These are phyloP conservation scores for Melampsora americana DNA, from an alignment of 1,284 basidiomycete species.

Conservation along the genomic window DNA sequence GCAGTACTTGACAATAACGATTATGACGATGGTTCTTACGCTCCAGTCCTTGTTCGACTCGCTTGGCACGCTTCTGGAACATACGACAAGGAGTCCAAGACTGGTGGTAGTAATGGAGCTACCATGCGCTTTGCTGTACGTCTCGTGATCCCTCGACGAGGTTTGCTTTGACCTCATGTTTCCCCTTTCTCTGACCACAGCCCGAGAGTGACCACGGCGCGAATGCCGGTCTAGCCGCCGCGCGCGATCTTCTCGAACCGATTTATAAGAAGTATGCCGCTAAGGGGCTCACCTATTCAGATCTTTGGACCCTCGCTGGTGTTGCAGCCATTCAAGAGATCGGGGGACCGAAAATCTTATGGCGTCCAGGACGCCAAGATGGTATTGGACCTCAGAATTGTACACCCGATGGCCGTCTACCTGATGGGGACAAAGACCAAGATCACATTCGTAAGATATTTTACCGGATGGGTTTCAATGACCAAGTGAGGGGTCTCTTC, in stretches of 20 bases:
- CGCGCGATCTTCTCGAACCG: constrained; percentile 48
- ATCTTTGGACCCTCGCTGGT: constrained; percentile 56
- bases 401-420: constrained; percentile 90
- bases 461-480: constrained; percentile 66
- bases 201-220: constrained; percentile 51
- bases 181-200: constrained; percentile 3
- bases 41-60: constrained; percentile 83
- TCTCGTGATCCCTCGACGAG: background rate
- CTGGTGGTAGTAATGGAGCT: constrained; percentile 49
- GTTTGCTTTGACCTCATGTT: background rate
- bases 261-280: constrained; percentile 49
- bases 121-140: constrained; percentile 49
- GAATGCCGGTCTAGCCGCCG: constrained; percentile 45
- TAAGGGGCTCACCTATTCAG: constrained; percentile 47
- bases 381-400: constrained; percentile 52
- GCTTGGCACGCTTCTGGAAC: constrained; percentile 57
- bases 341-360: constrained; percentile 51
- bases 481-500: constrained; percentile 70
- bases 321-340: constrained; percentile 66
- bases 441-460: constrained; percentile 74
- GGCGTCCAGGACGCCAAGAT: constrained; percentile 56
- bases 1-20: constrained; percentile 10
- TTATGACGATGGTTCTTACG: constrained; percentile 73
- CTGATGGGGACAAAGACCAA: constrained; percentile 78
- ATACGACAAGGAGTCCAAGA: constrained; percentile 45